Conservation (phyloP, 129 eudicot genomes). For the Centella asiatica region DNA sequence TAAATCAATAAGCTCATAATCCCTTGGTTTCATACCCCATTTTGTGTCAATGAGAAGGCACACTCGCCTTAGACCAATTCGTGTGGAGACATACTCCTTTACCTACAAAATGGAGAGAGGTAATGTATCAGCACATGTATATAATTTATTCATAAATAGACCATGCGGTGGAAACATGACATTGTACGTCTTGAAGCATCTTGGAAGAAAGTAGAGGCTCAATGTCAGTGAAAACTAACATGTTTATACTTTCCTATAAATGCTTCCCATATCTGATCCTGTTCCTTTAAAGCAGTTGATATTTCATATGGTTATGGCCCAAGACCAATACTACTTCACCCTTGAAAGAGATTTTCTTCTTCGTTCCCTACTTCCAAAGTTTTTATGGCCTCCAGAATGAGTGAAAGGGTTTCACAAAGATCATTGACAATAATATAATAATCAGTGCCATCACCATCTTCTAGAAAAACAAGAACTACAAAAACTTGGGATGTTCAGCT, state of each 20-base stretch:
- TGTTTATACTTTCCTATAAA: no score
- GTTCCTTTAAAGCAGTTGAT: background rate
- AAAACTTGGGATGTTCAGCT: no score
- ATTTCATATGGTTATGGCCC: background rate
- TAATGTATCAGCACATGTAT: background rate
- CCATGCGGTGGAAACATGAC: background rate
- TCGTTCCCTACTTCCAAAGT: no score
- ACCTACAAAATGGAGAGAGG: constrained; percentile 40
- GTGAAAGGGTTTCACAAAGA: background rate
- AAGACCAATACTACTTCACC: background rate
- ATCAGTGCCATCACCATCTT: no score
- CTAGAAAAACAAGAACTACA: no score
- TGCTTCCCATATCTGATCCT: background rate
- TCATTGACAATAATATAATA: background rate
- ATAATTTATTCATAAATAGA: background rate
- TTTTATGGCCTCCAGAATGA: background rate
- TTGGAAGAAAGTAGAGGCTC: background rate
- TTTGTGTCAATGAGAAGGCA: constrained; percentile 94
- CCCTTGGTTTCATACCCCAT: constrained; percentile 98
- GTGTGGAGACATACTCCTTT: constrained; percentile 85
- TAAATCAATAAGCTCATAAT: constrained; percentile 70
- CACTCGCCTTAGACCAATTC: constrained; percentile 75
- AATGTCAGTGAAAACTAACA: background rate
- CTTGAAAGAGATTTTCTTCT: background rate
- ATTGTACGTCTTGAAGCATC: background rate